A percentile compares a stretch with the other conserved stretches of the same genome.
phyloP scores from a whole-genome alignment of 1,139 yeast genomes.

The Sugiyamaella sp. region DNA sequence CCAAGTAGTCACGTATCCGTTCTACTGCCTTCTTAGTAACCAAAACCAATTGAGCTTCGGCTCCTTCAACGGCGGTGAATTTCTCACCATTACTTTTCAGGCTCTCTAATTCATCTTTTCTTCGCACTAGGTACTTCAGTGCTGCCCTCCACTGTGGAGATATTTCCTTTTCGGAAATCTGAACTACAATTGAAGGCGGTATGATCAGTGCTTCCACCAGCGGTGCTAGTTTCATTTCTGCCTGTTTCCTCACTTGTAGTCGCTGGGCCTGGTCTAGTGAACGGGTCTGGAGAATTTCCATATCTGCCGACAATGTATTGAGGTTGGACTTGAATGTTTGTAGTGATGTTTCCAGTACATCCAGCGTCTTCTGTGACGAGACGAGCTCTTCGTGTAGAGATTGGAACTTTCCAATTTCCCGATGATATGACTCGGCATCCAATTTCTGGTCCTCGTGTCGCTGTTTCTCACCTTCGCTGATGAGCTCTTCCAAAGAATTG shows the following conservation, averaged over 20 bases:
- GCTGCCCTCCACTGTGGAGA: slow-evolving; percentile 43
- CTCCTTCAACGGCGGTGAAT: slow-evolving; percentile 36
- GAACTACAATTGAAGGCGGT: slow-evolving; percentile 57
- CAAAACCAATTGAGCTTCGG: slow-evolving; percentile 45
- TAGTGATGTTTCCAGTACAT: slow-evolving; percentile 48
- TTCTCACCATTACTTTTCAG: slow-evolving; percentile 24
- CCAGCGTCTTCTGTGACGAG: slow-evolving; percentile 45
- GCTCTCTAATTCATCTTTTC: slow-evolving; percentile 28
- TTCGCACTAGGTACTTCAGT: slow-evolving; percentile 34
- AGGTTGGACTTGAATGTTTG: slow-evolving; percentile 60
- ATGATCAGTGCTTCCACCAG: slow-evolving; percentile 71
- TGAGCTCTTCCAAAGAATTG: slow-evolving; percentile 11
- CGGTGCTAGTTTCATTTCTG: slow-evolving; percentile 66
- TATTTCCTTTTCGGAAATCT: slow-evolving; percentile 40
- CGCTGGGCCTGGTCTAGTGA: slow-evolving; percentile 62
- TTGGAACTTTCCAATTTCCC: slow-evolving; percentile 41
- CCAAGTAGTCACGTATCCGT: slow-evolving; percentile 70
- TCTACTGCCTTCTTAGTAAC: slow-evolving; percentile 63
- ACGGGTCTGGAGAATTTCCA: slow-evolving; percentile 59
- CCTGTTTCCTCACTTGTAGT: slow-evolving; percentile 55
- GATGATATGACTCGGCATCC: slow-evolving; percentile 17
- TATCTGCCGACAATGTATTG: slow-evolving; percentile 58
- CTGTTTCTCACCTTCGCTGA: slow-evolving; percentile 1
- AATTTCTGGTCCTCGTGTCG: not conserved
- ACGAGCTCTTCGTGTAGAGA: slow-evolving; percentile 46